Evolutionary conservation across 2,329 filamentous ascomycete species (phyloP).

Genomic region (Xylaria sp.): DNA sequence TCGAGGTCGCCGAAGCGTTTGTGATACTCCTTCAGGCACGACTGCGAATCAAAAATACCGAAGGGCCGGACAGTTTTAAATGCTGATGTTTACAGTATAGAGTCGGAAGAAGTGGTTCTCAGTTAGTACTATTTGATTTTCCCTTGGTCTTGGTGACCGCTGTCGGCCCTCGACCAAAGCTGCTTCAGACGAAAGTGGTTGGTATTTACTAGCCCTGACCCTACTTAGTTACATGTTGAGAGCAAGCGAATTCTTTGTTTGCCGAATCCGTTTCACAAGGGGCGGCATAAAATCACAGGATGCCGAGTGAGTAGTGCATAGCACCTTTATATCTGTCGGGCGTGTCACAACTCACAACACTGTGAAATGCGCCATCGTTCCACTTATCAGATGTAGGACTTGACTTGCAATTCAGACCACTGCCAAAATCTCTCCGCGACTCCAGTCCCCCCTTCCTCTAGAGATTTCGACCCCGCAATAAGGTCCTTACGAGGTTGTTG

Average conservation of each 20-base stretch:
- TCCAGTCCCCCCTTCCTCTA: neutral
- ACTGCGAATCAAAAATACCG: neutral
- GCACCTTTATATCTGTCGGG: neutral
- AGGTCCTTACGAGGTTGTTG: neutral
- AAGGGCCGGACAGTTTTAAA: neutral
- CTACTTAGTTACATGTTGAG: neutral
- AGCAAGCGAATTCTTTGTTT: neutral
- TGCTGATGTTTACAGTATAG: neutral
- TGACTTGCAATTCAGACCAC: neutral
- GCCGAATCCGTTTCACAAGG: neutral
- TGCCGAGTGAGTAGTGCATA: neutral
- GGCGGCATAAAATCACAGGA: neutral
- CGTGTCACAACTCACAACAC: neutral
- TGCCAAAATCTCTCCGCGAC: too few species aligned
- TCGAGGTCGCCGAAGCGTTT: too few species aligned
- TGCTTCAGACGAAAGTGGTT: neutral
- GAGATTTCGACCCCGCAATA: neutral
- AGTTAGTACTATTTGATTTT: neutral
- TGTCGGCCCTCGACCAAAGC: neutral
- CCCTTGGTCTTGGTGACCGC: neutral
- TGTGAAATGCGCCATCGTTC: neutral
- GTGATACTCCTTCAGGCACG: neutral
- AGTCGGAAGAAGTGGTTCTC: neutral
- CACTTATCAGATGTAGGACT: neutral
- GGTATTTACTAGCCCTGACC: neutral